phyloP scores from a whole-genome alignment of 495 filamentous ascomycete species.

The Penicillium maclennaniae region DNA sequence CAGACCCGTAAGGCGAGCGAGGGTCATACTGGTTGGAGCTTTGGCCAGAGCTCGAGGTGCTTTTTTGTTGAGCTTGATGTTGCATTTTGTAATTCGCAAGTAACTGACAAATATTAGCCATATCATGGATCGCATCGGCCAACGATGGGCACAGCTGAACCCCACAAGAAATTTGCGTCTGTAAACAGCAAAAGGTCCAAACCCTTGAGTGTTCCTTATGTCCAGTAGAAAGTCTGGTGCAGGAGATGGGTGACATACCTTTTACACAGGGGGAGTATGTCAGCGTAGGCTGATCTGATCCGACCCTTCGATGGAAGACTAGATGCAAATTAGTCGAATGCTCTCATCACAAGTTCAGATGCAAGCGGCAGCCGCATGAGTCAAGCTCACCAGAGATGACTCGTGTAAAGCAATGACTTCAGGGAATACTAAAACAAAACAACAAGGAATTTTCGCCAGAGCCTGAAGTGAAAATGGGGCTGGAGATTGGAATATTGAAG shows the following conservation, averaged over 20 bases:
- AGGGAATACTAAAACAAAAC: background rate
- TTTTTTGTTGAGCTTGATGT: constrained; percentile 30
- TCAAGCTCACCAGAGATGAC: background rate
- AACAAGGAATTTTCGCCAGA: background rate
- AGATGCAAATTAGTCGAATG: background rate
- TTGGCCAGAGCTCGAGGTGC: constrained; percentile 34
- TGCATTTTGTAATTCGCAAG: constrained; percentile 28
- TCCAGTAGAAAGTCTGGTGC: background rate
- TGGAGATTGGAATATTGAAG: background rate
- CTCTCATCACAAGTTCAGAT: background rate
- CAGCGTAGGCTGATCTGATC: background rate
- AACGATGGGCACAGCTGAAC: background rate
- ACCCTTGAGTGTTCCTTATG: background rate
- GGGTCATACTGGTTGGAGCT: constrained; percentile 15
- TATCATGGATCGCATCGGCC: background rate
- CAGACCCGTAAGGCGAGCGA: constrained; percentile 27
- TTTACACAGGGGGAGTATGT: background rate
- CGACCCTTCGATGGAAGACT: background rate
- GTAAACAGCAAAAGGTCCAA: background rate
- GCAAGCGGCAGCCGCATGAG: background rate
- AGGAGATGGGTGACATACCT: background rate
- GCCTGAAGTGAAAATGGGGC: background rate
- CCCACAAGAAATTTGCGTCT: background rate
- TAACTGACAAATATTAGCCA: background rate
- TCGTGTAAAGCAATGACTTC: background rate